Evolutionary conservation across 352 stramenopile species (phyloP).

Genomic region (Phytophthora crassamura): DNA sequence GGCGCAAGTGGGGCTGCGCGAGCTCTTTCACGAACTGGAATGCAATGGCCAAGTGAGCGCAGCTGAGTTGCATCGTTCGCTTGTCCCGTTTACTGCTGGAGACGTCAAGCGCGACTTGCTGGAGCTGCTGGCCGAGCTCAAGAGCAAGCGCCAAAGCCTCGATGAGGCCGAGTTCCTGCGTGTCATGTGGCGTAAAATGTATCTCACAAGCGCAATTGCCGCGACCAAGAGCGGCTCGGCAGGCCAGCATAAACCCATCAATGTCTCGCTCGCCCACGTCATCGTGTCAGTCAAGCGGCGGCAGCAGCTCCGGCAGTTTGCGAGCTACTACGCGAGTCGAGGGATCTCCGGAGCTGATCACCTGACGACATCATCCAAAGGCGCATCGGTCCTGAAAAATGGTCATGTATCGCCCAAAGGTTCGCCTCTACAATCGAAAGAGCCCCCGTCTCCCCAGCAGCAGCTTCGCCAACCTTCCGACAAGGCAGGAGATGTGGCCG

Average conservation of each 20-base stretch:
- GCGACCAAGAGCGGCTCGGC: constrained; percentile 21
- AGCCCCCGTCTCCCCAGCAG: background rate
- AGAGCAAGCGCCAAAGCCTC: constrained; percentile 43
- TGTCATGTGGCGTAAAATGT: constrained; percentile 74
- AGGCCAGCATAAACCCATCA: constrained; percentile 35
- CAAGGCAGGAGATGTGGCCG: background rate
- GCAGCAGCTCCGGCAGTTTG: constrained; percentile 70
- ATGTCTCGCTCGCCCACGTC: constrained; percentile 69
- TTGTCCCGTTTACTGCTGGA: constrained; percentile 68
- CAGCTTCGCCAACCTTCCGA: background rate
- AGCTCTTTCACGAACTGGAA: constrained; percentile 67
- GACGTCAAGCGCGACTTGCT: constrained; percentile 61
- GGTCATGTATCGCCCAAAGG: background rate
- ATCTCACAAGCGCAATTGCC: constrained; percentile 54
- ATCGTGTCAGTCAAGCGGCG: constrained; percentile 78
- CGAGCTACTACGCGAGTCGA: constrained; percentile 69
- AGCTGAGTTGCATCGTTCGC: constrained; percentile 47
- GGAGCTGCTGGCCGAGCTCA: constrained; percentile 62
- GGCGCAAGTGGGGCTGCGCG: constrained; percentile 61
- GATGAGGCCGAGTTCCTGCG: constrained; percentile 72
- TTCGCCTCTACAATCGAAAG: constrained; percentile 9
- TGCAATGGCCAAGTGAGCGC: constrained; percentile 53
- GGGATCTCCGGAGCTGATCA: constrained; percentile 69
- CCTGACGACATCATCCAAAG: constrained; percentile 32
- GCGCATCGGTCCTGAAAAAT: background rate